phyloP scores from a whole-genome alignment of 1,139 yeast genomes.

The Sugiyamaella neomexicana region DNA sequence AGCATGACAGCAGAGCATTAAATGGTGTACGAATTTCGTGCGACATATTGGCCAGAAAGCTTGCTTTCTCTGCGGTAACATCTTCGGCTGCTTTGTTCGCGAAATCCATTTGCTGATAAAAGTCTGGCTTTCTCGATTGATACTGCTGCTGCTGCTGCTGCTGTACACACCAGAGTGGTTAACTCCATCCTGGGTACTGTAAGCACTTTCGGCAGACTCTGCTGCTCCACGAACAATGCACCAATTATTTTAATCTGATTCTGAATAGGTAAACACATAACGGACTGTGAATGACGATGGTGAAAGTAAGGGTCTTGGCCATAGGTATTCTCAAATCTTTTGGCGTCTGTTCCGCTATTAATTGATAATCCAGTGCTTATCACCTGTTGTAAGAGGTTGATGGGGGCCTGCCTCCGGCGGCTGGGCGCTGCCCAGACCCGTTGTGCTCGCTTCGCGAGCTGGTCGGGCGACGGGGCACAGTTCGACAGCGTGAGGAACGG shows the following conservation, averaged over 20 bases:
- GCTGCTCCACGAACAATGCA: conserved; percentile 51
- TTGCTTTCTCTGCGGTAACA: conserved; percentile 59
- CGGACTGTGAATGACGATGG: conserved; percentile 42
- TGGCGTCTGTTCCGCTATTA: conserved; percentile 45
- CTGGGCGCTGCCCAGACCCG: too few relatives aligned
- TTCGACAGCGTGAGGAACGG: too few relatives aligned
- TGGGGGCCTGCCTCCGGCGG: too few relatives aligned
- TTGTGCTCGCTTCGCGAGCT: too few relatives aligned
- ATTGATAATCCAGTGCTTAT: conserved; percentile 46
- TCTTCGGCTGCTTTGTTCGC: conserved; percentile 60
- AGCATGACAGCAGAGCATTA: conserved; percentile 56
- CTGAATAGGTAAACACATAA: conserved; percentile 52
- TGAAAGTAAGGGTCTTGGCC: conserved; percentile 48
- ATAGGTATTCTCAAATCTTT: conserved; percentile 43
- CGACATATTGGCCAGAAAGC: conserved; percentile 57
- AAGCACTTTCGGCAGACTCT: conserved; percentile 36
- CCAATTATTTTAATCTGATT: conserved; percentile 50
- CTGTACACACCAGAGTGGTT: conserved; percentile 51
- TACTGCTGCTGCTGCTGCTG: conserved; percentile 58
- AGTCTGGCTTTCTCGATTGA: conserved; percentile 52
- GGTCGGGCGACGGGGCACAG: too few relatives aligned
- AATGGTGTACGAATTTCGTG: conserved; percentile 60
- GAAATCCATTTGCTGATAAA: conserved; percentile 51
- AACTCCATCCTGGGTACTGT: conserved; percentile 45
- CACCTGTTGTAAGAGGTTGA: conserved; percentile 45